Percentiles rank a stretch among this genome's conserved stretches.
phyloP scores from a whole-genome alignment of 139 green algal genomes.

The Eudorina sp. region DNA sequence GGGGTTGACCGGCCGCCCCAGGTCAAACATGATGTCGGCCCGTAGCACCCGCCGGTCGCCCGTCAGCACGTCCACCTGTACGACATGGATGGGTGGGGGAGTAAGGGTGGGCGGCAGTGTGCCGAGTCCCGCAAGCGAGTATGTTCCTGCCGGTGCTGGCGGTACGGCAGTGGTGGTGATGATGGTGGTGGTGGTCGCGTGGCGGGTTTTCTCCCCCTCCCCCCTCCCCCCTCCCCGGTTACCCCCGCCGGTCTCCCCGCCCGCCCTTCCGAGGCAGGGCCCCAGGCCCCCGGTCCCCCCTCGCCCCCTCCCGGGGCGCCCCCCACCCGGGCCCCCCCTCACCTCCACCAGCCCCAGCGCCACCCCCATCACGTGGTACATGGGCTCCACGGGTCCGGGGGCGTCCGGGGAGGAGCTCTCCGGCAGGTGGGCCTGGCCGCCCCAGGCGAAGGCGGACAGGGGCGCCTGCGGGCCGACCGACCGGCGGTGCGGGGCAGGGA shows the following conservation, averaged over 20 bases:
- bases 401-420: background rate
- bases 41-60: conserved; percentile 70
- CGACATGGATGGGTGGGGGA: background rate
- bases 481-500: background rate
- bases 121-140: no score
- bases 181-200: no score
- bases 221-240: no score
- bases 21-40: conserved; percentile 73
- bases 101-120: background rate
- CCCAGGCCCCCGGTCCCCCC: no score
- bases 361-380: conserved; percentile 28
- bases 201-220: no score
- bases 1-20: conserved; percentile 68
- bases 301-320: no score
- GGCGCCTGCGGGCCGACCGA: background rate
- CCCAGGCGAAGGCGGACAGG: conserved; percentile 20
- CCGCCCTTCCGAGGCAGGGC: no score
- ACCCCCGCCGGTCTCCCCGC: no score
- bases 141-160: no score
- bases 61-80: conserved; percentile 70
- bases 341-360: conserved; percentile 30
- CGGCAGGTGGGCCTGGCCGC: background rate
- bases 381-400: background rate
- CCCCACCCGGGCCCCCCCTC: no score
- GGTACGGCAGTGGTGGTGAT: no score